Conservation (phyloP, 345 rosid species). For the Citrus hindsii region DNA sequence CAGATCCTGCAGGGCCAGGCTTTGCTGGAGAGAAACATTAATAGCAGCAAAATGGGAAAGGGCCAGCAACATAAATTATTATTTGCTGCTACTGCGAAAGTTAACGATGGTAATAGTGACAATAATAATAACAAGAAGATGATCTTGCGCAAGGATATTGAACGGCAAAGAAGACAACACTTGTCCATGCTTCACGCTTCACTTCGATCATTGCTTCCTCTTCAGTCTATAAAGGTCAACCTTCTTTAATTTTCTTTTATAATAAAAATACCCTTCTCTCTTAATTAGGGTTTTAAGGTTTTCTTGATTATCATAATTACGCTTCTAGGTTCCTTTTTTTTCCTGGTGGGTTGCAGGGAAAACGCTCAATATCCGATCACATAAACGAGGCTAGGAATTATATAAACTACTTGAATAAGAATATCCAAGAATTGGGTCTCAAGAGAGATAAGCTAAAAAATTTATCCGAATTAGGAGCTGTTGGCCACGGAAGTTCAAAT, state of each 20-base stretch:
- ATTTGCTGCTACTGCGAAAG: background rate
- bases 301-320: background rate
- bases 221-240: conserved; percentile 38
- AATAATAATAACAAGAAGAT: conserved; percentile 16
- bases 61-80: conserved; percentile 7
- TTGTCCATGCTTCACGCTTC: conserved; percentile 37
- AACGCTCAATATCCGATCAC: conserved; percentile 44
- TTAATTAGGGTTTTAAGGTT: background rate
- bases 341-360: conserved; percentile 37
- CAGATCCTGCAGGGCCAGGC: conserved; percentile 10
- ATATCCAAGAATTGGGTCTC: conserved; percentile 24
- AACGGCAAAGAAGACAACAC: conserved; percentile 46
- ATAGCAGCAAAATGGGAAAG: conserved; percentile 4
- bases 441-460: conserved; percentile 37
- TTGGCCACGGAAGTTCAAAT: background rate
- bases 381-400: conserved; percentile 44
- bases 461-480: background rate
- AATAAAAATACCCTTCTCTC: background rate
- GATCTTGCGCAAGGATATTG: conserved; percentile 37
- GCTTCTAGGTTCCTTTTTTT: conserved; percentile 15
- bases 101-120: background rate
- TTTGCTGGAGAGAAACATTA: background rate
- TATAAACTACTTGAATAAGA: conserved; percentile 25
- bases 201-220: conserved; percentile 49
- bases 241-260: background rate